phyloP scores from a whole-genome alignment of 208 protist species.

The Trypanosoma rangeli region DNA sequence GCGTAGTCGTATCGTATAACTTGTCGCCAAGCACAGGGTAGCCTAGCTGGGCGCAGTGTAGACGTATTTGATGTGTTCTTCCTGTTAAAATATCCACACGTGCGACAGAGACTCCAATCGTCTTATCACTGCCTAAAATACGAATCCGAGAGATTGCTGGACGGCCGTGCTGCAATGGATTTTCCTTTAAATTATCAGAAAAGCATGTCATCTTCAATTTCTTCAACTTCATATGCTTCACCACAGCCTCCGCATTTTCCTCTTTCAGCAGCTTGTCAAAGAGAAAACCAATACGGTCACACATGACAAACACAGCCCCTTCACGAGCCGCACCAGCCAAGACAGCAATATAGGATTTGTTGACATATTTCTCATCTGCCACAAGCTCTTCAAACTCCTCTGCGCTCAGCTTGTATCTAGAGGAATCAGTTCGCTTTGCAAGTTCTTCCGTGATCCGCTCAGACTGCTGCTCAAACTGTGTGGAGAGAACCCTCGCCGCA shows the following conservation, averaged over 20 bases:
- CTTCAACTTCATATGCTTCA: slow-evolving; percentile 52
- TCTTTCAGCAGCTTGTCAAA: slow-evolving; percentile 30
- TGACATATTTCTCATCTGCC: slow-evolving; percentile 30
- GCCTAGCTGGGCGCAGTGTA: slow-evolving; percentile 68
- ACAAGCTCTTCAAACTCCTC: slow-evolving; percentile 39
- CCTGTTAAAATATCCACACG: slow-evolving; percentile 68
- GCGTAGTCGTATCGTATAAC: slow-evolving; percentile 63
- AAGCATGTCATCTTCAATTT: slow-evolving; percentile 84
- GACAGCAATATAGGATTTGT: slow-evolving; percentile 69
- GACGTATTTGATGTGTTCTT: slow-evolving; percentile 76
- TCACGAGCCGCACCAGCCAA: slow-evolving; percentile 34
- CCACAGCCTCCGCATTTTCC: slow-evolving; percentile 13
- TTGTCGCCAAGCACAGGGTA: slow-evolving; percentile 80
- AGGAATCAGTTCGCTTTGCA: not conserved
- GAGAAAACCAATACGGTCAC: slow-evolving; percentile 53
- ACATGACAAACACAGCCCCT: slow-evolving; percentile 44
- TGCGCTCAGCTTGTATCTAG: not conserved
- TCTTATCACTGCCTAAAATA: slow-evolving; percentile 37
- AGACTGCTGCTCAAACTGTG: slow-evolving; percentile 59
- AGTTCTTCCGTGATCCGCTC: slow-evolving; percentile 14
- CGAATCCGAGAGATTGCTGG: slow-evolving; percentile 50
- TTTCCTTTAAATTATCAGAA: slow-evolving; percentile 4
- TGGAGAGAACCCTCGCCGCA: slow-evolving; percentile 38
- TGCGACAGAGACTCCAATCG: slow-evolving; percentile 49
- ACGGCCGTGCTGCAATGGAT: slow-evolving; percentile 8